Evolutionary conservation across 2,329 filamentous ascomycete genomes (phyloP).

Genomic region (Sporothrix globosa): DNA sequence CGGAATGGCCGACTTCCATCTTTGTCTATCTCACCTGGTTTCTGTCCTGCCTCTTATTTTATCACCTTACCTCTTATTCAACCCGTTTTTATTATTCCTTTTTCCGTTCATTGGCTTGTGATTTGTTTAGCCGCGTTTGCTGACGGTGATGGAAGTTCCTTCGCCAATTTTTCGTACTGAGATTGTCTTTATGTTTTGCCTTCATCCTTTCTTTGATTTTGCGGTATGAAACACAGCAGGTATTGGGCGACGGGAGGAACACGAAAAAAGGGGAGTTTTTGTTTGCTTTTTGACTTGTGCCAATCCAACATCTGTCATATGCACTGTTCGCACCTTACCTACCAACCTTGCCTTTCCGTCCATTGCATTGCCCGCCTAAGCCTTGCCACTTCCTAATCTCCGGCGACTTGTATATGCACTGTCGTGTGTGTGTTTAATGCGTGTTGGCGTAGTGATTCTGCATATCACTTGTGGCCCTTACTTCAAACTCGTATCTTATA

Average conservation of each 20-base stretch:
- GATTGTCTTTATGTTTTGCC: not conserved
- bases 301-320: not conserved
- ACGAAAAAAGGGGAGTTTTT: slow-evolving; percentile 16
- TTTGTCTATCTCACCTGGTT: not conserved
- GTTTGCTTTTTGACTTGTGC: not conserved
- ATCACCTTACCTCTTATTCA: not conserved
- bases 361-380: not conserved
- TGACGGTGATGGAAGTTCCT: not conserved
- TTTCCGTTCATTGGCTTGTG: not conserved
- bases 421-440: not conserved
- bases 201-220: slow-evolving; percentile 18
- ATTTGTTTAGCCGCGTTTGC: not conserved
- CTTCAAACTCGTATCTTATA: not conserved
- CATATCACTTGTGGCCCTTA: not conserved
- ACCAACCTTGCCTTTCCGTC: not conserved
- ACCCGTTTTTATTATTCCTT: not conserved
- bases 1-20: not conserved
- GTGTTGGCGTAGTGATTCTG: not conserved
- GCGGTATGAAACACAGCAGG: slow-evolving; percentile 9
- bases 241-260: not conserved
- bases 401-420: not conserved
- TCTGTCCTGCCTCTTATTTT: not conserved
- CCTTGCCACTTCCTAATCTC: not conserved
- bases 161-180: no score
- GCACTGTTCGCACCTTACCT: not conserved